Conservation (phyloP, 1,284 basidiomycete genomes). For the Heterobasidion occidentale region DNA sequence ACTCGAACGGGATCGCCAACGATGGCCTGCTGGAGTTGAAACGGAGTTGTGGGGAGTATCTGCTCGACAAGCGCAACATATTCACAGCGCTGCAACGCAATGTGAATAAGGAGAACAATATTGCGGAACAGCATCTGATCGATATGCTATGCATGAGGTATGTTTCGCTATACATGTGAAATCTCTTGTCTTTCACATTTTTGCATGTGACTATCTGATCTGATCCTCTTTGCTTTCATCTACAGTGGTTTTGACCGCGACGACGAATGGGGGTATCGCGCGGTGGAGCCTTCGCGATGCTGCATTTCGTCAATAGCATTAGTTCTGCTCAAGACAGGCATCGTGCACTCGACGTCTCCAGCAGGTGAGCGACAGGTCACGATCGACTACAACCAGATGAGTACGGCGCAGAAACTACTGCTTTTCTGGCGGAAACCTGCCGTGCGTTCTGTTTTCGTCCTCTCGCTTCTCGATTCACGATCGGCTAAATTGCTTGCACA, state of each 20-base stretch:
- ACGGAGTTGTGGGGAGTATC: slow-evolving; percentile 75
- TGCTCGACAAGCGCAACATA: slow-evolving; percentile 88
- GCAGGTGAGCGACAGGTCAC: slow-evolving; percentile 62
- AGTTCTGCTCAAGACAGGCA: slow-evolving; percentile 95
- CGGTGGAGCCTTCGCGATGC: slow-evolving; percentile 90
- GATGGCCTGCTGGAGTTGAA: slow-evolving; percentile 71
- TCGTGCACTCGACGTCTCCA: slow-evolving; percentile 54
- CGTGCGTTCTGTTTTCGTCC: slow-evolving; percentile 44
- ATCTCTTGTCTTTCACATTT: not conserved
- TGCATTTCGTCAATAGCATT: slow-evolving; percentile 98
- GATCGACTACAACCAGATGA: slow-evolving; percentile 89
- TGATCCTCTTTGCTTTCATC: not conserved
- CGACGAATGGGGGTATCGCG: slow-evolving; percentile 96
- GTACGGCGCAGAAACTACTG: slow-evolving; percentile 94
- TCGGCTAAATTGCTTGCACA: no score
- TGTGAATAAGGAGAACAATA: slow-evolving; percentile 98
- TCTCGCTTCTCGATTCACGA: not conserved
- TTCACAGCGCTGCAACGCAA: slow-evolving; percentile 98
- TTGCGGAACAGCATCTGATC: slow-evolving; percentile 98
- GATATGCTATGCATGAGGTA: slow-evolving; percentile 99
- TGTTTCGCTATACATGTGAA: slow-evolving; percentile 14
- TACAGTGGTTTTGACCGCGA: slow-evolving; percentile 90
- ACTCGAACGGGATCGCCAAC: slow-evolving; percentile 75
- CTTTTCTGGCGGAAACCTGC: slow-evolving; percentile 99
- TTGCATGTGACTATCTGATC: not conserved